Conservation (phyloP, 176 grass and related monocot species). For the Bonia amplexicaulis region DNA sequence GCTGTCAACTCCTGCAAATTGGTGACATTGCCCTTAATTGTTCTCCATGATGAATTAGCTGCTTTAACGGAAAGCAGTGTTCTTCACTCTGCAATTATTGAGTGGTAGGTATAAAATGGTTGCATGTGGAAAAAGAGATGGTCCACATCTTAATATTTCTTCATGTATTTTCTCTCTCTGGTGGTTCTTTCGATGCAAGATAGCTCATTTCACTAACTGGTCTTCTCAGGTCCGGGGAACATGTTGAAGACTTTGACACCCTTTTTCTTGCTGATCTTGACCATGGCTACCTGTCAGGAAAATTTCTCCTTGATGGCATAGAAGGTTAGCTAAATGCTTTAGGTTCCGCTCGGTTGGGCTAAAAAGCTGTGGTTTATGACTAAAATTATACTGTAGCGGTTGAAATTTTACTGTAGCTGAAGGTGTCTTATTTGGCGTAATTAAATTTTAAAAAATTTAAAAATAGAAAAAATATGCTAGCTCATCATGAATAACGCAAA, state of each 20-base stretch:
- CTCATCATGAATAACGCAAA: too few species aligned
- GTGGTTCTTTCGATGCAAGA: constrained; percentile 13
- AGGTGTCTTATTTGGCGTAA: too few species aligned
- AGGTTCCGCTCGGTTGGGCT: too few species aligned
- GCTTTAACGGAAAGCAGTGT: constrained; percentile 52
- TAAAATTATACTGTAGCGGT: too few species aligned
- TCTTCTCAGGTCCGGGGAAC: constrained; percentile 52
- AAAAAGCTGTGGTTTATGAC: too few species aligned
- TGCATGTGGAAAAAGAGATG: neutral
- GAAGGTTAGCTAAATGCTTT: constrained; percentile 58
- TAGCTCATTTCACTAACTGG: neutral
- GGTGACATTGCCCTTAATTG: constrained; percentile 55
- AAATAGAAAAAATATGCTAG: too few species aligned
- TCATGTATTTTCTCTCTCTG: neutral
- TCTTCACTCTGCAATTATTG: constrained; percentile 58
- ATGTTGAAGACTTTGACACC: constrained; percentile 63
- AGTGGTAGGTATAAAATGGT: constrained; percentile 54
- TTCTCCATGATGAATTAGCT: constrained; percentile 85
- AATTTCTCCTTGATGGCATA: constrained; percentile 50
- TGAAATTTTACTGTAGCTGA: too few species aligned
- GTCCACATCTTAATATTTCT: neutral
- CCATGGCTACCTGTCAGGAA: constrained; percentile 49
- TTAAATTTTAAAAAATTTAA: too few species aligned
- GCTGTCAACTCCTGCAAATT: constrained; percentile 76
- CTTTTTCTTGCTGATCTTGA: constrained; percentile 84